Evolutionary conservation across 306 rosid genomes (phyloP).

Genomic region (Glycine soja): DNA sequence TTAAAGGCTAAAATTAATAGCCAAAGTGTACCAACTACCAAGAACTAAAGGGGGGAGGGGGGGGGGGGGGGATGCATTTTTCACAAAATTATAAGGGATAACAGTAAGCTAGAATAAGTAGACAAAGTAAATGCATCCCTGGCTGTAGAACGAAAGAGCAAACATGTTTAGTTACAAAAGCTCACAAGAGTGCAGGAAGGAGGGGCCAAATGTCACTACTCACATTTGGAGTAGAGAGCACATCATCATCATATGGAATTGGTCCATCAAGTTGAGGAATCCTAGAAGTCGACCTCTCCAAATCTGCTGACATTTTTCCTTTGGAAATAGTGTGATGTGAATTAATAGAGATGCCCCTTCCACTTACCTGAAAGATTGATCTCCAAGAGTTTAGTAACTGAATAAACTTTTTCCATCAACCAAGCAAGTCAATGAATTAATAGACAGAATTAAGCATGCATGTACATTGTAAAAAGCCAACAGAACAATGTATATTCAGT

Average conservation of each 20-base stretch:
- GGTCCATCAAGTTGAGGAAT: constrained; percentile 99
- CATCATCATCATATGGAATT: constrained; percentile 87
- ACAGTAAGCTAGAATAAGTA: constrained; percentile 10
- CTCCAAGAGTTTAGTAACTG: constrained; percentile 41
- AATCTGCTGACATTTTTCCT: constrained; percentile 52
- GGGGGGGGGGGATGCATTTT: background rate
- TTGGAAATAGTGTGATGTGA: constrained; percentile 44
- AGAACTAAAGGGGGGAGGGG: background rate
- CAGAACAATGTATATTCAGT: background rate
- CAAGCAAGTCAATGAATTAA: constrained; percentile 41
- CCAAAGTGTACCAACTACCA: background rate
- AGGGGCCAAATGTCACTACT: constrained; percentile 38
- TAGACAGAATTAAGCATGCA: constrained; percentile 20
- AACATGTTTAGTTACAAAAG: constrained; percentile 25
- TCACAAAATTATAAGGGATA: constrained; percentile 1
- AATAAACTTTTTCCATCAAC: constrained; percentile 26
- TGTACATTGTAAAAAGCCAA: background rate
- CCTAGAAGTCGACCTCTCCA: constrained; percentile 59
- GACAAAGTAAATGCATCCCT: constrained; percentile 5
- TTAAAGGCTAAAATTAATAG: constrained; percentile 29
- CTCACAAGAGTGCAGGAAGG: background rate
- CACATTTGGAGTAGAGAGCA: constrained; percentile 96
- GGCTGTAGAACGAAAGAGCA: constrained; percentile 14
- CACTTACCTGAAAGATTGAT: constrained; percentile 66
- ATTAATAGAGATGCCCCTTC: constrained; percentile 63